Conservation (phyloP, 2,329 filamentous ascomycete species). For the Neopestalotiopsis sp. region DNA sequence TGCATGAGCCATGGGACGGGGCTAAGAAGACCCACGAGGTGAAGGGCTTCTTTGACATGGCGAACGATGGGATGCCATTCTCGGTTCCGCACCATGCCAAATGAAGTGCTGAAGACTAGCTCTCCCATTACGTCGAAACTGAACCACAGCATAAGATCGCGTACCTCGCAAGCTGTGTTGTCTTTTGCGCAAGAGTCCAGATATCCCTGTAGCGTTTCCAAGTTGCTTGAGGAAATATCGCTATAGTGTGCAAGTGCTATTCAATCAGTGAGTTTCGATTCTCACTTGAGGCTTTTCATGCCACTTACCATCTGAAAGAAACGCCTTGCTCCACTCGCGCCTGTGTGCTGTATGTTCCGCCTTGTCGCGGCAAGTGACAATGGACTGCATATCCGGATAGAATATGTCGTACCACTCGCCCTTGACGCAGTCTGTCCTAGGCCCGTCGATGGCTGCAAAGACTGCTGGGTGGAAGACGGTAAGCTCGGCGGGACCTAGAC, state of each 20-base stretch:
- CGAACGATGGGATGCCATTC: slow-evolving; percentile 35
- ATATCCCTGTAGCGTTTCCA: neutral
- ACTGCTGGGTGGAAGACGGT: slow-evolving; percentile 16
- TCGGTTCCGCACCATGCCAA: slow-evolving; percentile 37
- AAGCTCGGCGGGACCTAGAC: neutral
- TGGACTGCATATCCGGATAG: slow-evolving; percentile 23
- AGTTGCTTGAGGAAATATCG: neutral
- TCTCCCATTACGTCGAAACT: slow-evolving; percentile 33
- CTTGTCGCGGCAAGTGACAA: slow-evolving; percentile 29
- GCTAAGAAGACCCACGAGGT: neutral
- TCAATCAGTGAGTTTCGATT: neutral
- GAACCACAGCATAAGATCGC: slow-evolving; percentile 35
- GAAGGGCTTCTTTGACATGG: neutral
- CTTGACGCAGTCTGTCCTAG: slow-evolving; percentile 31
- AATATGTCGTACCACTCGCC: slow-evolving; percentile 35
- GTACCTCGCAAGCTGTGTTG: slow-evolving; percentile 25
- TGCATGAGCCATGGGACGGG: neutral
- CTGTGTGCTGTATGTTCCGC: slow-evolving; percentile 29
- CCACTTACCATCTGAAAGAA: slow-evolving; percentile 24
- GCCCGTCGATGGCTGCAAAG: slow-evolving; percentile 31
- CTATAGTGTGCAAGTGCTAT: neutral
- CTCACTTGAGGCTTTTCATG: neutral
- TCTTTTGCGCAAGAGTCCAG: slow-evolving; percentile 27
- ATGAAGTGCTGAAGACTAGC: slow-evolving; percentile 30
- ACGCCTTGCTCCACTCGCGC: slow-evolving; percentile 30